Conservation (phyloP, 768 basidiomycete species). For the Amanita rubescens region DNA sequence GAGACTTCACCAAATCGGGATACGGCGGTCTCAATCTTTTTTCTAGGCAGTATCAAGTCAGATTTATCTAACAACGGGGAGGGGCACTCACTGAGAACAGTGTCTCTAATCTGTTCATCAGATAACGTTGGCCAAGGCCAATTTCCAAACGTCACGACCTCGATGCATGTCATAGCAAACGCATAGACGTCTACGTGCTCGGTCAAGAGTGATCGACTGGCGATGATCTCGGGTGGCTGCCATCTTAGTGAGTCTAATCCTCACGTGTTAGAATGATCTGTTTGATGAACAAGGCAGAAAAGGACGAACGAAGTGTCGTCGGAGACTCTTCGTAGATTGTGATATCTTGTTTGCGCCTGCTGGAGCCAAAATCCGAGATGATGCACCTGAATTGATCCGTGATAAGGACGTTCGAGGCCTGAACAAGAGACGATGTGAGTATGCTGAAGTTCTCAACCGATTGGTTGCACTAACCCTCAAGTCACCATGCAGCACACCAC, state of each 20-base stretch:
- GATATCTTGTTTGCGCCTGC: slow-evolving; percentile 69
- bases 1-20: slow-evolving; percentile 29
- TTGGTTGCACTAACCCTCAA: slow-evolving; percentile 58
- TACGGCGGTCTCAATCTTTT: slow-evolving; percentile 45
- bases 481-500: slow-evolving; percentile 71
- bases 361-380: slow-evolving; percentile 80
- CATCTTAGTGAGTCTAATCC: slow-evolving; percentile 40
- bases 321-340: slow-evolving; percentile 29
- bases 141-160: slow-evolving; percentile 55
- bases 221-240: slow-evolving; percentile 52
- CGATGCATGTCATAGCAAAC: slow-evolving; percentile 58
- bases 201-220: slow-evolving; percentile 29
- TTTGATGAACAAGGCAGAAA: slow-evolving; percentile 22
- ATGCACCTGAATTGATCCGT: slow-evolving; percentile 60
- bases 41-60: slow-evolving; percentile 25
- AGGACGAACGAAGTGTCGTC: slow-evolving; percentile 51
- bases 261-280: slow-evolving; percentile 21
- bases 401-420: slow-evolving; percentile 74
- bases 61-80: too few relatives aligned
- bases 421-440: neutral
- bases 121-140: slow-evolving; percentile 49
- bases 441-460: too few relatives aligned
- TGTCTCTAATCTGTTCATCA: slow-evolving; percentile 42
- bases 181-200: slow-evolving; percentile 64
- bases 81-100: slow-evolving; percentile 38